These are phyloP conservation scores for Pichia nakasei DNA, from an alignment of 805 yeast genomes.

Conservation along the genomic window DNA sequence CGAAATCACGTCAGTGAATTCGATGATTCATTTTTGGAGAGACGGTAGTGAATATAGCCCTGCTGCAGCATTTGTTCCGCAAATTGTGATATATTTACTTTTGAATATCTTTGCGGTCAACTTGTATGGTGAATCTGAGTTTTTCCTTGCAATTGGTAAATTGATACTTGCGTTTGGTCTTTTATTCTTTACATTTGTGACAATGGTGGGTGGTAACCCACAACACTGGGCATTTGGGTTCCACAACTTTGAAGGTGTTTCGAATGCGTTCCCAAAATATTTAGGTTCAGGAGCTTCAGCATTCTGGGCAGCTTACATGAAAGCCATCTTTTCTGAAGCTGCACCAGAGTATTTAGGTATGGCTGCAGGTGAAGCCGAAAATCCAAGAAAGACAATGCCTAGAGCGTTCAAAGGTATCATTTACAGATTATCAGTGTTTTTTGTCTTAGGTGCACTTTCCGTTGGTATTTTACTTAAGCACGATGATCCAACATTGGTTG, in stretches of 20 bases:
- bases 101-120: constrained; percentile 68
- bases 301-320: constrained; percentile 56
- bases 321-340: constrained; percentile 64
- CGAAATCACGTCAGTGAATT: constrained; percentile 73
- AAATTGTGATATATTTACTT: constrained; percentile 50
- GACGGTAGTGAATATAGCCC: constrained; percentile 68
- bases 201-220: constrained; percentile 88
- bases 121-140: constrained; percentile 76
- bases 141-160: constrained; percentile 68
- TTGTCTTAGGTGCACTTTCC: constrained; percentile 64
- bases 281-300: constrained; percentile 53
- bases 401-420: constrained; percentile 71
- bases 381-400: constrained; percentile 55
- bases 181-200: constrained; percentile 62
- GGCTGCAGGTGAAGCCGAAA: constrained; percentile 76
- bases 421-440: constrained; percentile 56
- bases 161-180: constrained; percentile 68
- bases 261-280: constrained; percentile 44
- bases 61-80: constrained; percentile 59
- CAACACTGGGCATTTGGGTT: constrained; percentile 34
- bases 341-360: constrained; percentile 83
- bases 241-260: constrained; percentile 18
- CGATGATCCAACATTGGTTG: constrained; percentile 51
- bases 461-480: constrained; percentile 71
- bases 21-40: constrained; percentile 75